Evolutionary conservation across 148 eudicot species (phyloP).

Genomic region (Rhododendron ovatum): DNA sequence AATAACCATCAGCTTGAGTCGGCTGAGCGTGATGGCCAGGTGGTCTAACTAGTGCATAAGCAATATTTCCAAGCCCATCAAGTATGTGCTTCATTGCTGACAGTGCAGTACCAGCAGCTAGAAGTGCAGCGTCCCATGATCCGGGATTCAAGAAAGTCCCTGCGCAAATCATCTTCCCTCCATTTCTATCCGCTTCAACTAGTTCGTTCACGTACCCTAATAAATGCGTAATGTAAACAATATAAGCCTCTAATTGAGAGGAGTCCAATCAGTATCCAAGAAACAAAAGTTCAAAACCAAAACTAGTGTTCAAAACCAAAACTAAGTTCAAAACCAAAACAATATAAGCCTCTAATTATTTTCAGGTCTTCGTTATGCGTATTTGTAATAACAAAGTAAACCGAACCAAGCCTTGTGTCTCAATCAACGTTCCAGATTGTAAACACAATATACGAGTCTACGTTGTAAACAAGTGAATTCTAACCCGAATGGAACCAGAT

Average conservation of each 20-base stretch:
- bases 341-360: not conserved
- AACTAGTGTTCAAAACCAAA: no score
- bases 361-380: not conserved
- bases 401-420: not conserved
- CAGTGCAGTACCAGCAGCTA: conserved; percentile 87
- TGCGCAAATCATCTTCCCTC: conserved; percentile 49
- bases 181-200: conserved; percentile 57
- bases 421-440: not conserved
- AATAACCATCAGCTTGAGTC: conserved; percentile 88
- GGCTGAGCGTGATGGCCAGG: conserved; percentile 99
- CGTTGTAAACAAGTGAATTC: not conserved
- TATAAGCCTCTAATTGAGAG: conserved; percentile 9
- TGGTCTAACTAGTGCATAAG: conserved; percentile 83
- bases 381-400: not conserved
- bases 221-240: not conserved
- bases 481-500: not conserved
- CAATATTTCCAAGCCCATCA: conserved; percentile 51
- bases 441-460: not conserved
- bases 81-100: conserved; percentile 76
- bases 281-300: not conserved
- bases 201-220: conserved; percentile 74
- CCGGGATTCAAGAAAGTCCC: conserved; percentile 90
- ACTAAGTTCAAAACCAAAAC: no score
- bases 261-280: not conserved
- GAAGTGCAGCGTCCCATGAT: conserved; percentile 82